Evolutionary conservation across 176 grass and related monocot genomes (phyloP), one percentile per base, ranked within the genome.

Genomic region (Cenchrus fungigraminus): DNA sequence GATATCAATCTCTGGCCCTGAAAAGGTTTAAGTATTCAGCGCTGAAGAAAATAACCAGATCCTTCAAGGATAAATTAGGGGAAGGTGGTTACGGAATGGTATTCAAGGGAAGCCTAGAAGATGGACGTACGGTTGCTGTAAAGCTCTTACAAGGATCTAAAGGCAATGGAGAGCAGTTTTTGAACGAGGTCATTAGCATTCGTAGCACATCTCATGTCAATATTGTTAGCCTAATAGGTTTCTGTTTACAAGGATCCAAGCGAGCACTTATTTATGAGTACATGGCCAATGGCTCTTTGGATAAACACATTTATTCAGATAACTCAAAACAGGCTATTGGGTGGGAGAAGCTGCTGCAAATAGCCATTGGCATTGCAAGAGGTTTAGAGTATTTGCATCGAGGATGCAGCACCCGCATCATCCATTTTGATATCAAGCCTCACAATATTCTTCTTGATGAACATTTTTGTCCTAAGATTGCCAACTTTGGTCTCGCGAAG

Each of bases 351-450:
- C 79, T 95, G 31, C 76, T 73, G 20, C 37, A 86, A 61, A 92
- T 95, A 88, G 88, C 90, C 64, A 60, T 90, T 31, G 90, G 88
- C 45, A 82, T 91, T 7, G 92, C 92, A 16, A 81, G 46, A 12
- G 92, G 87, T 7, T 53, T 94, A 25, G 92, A 89, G 14, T 94
- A 94, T 84, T 85, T 94, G 78, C 93, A 92, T 29, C 80, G 32
- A 8, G 83, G 85, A 14, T 91, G 46, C 46, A 94, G 12, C 12
- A 82, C 88, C 9, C 90, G 75, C 11, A 95, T 92, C 52, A 87
- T 95, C 13, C 93, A 95, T 90, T 95, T 95, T 68, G 93, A 95
- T 49, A 25, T 25, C 25, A 25, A 25, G 25, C 25, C 25, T 25
- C 25, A 25, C 25, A 25, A 25, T 25, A 25, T 95, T 6, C 83